Evolutionary conservation across 768 basidiomycete genomes (phyloP).

Genomic region (Tubosaeta sp.): DNA sequence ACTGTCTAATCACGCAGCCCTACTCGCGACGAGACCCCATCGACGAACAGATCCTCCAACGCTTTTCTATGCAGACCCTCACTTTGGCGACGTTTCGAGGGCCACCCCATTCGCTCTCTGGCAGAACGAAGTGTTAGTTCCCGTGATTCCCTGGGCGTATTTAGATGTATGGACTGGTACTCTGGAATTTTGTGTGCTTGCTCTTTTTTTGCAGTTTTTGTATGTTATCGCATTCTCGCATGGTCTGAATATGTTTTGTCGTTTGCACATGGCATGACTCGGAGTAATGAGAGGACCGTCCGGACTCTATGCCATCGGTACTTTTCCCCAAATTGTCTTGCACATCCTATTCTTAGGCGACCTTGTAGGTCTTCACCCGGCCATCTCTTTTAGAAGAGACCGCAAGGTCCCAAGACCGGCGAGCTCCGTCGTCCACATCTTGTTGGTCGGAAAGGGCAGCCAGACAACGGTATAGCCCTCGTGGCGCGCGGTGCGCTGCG

Average conservation of each 20-base stretch:
- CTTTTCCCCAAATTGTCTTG: too few relatives aligned
- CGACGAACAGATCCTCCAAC: constrained; percentile 60
- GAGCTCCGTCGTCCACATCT: too few relatives aligned
- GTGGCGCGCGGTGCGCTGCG: constrained; percentile 6
- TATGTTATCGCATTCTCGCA: constrained; percentile 19
- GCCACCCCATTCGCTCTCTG: constrained; percentile 18
- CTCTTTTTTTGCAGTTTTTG: constrained; percentile 11
- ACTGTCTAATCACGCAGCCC: constrained; percentile 54
- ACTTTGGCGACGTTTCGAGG: constrained; percentile 19
- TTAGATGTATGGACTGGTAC: constrained; percentile 29
- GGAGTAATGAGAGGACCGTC: too few relatives aligned
- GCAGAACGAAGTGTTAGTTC: constrained; percentile 22
- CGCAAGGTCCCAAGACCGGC: too few relatives aligned
- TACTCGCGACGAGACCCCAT: constrained; percentile 56
- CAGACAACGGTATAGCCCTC: too few relatives aligned
- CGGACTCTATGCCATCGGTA: too few relatives aligned
- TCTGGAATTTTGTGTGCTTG: constrained; percentile 17
- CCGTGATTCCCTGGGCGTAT: constrained; percentile 14
- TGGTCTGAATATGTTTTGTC: constrained; percentile 17
- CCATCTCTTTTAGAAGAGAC: too few relatives aligned
- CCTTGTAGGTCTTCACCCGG: too few relatives aligned
- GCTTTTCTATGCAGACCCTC: constrained; percentile 40
- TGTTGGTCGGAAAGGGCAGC: too few relatives aligned
- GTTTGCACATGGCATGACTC: neutral
- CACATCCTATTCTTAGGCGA: too few relatives aligned